A percentile compares a stretch with the other conserved stretches of the same genome.
Conservation (phyloP, 805 yeast species). For the Candida fluviatilis region DNA sequence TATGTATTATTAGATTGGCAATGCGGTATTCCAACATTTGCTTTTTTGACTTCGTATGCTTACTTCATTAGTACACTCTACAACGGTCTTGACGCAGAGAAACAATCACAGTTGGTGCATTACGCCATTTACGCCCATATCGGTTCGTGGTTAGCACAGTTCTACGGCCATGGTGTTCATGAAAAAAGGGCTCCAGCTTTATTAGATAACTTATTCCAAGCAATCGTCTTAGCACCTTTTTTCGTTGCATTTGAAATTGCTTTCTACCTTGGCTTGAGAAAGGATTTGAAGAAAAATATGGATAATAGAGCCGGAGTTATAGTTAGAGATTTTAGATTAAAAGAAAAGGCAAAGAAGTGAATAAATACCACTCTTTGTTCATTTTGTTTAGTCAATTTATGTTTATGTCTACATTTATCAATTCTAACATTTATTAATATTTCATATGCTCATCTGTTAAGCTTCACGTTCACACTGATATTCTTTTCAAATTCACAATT, state of each 20-base stretch:
- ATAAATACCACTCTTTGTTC: too few species aligned
- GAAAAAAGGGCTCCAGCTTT: conserved; percentile 86
- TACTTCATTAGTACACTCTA: conserved; percentile 19
- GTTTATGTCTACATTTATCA: too few species aligned
- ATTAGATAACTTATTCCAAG: conserved; percentile 76
- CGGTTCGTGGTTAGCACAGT: conserved; percentile 75
- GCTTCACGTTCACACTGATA: too few species aligned
- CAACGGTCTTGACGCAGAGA: conserved; percentile 8
- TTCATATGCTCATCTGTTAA: too few species aligned
- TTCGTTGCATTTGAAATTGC: conserved; percentile 79
- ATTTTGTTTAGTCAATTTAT: too few species aligned
- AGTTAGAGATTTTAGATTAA: conserved; percentile 30
- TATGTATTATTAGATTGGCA: conserved; percentile 55
- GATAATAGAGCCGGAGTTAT: conserved; percentile 40
- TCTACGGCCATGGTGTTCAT: conserved; percentile 79
- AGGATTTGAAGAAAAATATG: conserved; percentile 47
- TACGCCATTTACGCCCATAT: conserved; percentile 43
- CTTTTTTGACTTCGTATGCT: conserved; percentile 20
- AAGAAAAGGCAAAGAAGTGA: conserved; percentile 2
- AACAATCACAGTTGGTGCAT: conserved; percentile 13
- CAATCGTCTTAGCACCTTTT: conserved; percentile 86
- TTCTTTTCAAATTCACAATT: too few species aligned
- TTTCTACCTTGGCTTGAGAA: conserved; percentile 61
- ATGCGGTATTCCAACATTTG: conserved; percentile 30
- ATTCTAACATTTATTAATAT: too few species aligned